Conservation (phyloP, 176 grass and related monocot genomes). For the Aegilops bicornis region DNA sequence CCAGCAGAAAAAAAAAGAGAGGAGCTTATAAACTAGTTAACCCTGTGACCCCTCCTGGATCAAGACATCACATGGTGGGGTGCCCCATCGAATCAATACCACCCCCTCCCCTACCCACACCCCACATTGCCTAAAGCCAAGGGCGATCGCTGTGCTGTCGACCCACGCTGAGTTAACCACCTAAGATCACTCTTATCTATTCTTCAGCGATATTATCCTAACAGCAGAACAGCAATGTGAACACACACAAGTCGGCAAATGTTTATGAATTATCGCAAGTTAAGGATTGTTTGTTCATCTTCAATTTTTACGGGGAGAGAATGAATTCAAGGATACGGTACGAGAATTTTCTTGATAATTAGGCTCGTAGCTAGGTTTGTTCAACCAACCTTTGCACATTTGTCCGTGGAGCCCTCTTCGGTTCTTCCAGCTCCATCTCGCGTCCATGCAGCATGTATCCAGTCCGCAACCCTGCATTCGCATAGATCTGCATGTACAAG, state of each 20-base stretch:
- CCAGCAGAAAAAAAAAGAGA: background rate
- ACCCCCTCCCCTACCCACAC: conserved; percentile 16
- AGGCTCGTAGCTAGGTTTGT: background rate
- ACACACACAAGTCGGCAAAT: background rate
- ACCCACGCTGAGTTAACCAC: background rate
- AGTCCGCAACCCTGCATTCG: background rate
- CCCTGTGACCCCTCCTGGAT: conserved; percentile 42
- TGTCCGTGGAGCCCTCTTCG: background rate
- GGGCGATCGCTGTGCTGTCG: conserved; percentile 35
- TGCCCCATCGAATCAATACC: conserved; percentile 48
- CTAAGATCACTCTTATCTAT: background rate
- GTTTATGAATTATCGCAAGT: background rate
- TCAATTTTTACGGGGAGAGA: too few relatives aligned
- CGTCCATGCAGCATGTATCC: background rate
- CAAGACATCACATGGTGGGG: conserved; percentile 83
- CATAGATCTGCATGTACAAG: conserved; percentile 13
- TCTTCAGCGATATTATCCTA: background rate
- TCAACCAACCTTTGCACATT: background rate
- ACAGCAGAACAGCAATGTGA: background rate
- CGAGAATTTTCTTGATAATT: background rate
- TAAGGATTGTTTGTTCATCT: background rate
- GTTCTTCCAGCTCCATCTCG: conserved; percentile 4
- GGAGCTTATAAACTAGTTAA: conserved; percentile 15
- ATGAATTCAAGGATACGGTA: background rate
- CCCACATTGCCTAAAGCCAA: conserved; percentile 34